These are phyloP conservation scores for Cyclanthera cordifolia DNA, from an alignment of 306 rosid genomes.

Conservation along the genomic window DNA sequence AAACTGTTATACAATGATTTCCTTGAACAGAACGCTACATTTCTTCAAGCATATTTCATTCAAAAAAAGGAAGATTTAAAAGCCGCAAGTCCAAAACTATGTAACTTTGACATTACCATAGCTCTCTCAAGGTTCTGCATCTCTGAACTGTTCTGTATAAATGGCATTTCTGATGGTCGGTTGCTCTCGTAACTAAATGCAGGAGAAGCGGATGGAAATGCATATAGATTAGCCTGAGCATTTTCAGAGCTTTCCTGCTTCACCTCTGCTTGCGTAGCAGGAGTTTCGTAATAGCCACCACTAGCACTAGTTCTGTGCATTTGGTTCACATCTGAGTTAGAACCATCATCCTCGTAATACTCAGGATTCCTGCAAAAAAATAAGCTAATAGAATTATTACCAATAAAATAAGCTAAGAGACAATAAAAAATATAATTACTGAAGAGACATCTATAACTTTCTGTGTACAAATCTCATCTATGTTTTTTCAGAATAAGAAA, in stretches of 20 bases:
- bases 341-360: conserved; percentile 59
- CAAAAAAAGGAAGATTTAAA: neutral
- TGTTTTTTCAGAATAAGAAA: neutral
- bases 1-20: neutral
- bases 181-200: conserved; percentile 57
- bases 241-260: conserved; percentile 57
- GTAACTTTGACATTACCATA: conserved; percentile 41
- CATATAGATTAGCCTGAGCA: conserved; percentile 58
- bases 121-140: conserved; percentile 70
- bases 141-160: conserved; percentile 58
- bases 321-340: conserved; percentile 51
- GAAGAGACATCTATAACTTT: too few relatives aligned
- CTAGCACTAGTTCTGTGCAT: conserved; percentile 50
- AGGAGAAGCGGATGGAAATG: conserved; percentile 66
- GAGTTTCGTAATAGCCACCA: conserved; percentile 49
- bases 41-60: neutral
- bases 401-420: neutral
- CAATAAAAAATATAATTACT: neutral
- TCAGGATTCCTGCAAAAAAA: conserved; percentile 62
- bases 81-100: neutral
- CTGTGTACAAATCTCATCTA: neutral
- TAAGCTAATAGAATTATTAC: conserved; percentile 12
- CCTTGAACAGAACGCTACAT: neutral
- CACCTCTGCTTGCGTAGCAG: conserved; percentile 72
- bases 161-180: conserved; percentile 50